Conservation (phyloP, 164 flowering plant species). For the Liquidambar formosana region DNA sequence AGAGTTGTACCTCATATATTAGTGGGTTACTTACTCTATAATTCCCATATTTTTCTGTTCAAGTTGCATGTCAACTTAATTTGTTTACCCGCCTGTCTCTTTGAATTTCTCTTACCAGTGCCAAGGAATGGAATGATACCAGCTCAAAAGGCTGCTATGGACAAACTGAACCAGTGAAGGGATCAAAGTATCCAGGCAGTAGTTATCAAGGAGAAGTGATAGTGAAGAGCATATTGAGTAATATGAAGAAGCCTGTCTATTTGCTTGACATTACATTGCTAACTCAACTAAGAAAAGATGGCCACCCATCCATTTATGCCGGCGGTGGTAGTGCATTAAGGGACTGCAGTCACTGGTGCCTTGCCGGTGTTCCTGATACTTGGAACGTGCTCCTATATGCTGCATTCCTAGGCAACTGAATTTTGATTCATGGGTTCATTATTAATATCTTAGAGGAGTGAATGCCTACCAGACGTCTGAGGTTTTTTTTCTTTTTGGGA, state of each 20-base stretch:
- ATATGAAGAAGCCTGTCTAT: constrained; percentile 29
- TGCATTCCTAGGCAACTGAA: neutral
- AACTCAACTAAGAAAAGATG: constrained; percentile 57
- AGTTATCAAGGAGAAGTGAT: constrained; percentile 24
- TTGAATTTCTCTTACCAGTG: constrained; percentile 19
- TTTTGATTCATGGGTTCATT: too few relatives aligned
- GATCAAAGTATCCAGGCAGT: constrained; percentile 40
- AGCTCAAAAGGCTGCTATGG: constrained; percentile 23
- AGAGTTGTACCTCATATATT: too few relatives aligned
- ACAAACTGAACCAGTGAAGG: constrained; percentile 37
- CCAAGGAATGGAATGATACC: constrained; percentile 32
- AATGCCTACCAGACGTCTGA: too few relatives aligned
- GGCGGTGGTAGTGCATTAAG: neutral
- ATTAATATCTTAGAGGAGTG: too few relatives aligned
- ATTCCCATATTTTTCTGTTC: too few relatives aligned
- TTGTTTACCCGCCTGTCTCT: too few relatives aligned
- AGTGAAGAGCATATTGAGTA: constrained; percentile 28
- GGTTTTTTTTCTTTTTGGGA: too few relatives aligned
- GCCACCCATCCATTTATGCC: constrained; percentile 47
- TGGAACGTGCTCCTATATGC: constrained; percentile 34
- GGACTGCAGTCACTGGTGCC: constrained; percentile 43
- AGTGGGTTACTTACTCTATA: too few relatives aligned
- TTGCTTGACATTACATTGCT: constrained; percentile 46
- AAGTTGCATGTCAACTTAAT: too few relatives aligned
- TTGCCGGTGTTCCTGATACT: constrained; percentile 34